Evolutionary conservation across 2,329 filamentous ascomycete genomes (phyloP), one percentile per base, ranked within the genome.

Genomic region (Lachnellula hyalina): DNA sequence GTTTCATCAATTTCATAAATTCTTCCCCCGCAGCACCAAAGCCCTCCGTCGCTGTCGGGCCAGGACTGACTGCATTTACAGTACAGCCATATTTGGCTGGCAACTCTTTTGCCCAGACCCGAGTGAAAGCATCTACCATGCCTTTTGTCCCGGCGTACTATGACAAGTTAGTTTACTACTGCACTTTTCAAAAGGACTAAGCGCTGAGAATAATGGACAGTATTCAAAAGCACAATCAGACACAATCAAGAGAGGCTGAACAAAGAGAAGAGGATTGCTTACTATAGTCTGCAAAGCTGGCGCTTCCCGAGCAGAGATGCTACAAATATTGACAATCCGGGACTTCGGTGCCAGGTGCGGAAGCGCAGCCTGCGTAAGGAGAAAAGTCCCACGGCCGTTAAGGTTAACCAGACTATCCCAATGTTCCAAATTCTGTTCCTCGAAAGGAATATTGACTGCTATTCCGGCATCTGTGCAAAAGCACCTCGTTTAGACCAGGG

Each of bases 71-170:
- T 3, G 71, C 63, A 52, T 77, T 77, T 23, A 77, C 74, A 1
- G 75, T 77, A 59, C 73, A 74, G 4, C 71, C 71, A 58, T 77
- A 77, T 53, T 72, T 72, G 1, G 68, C 72, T 15, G 74, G 73
- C 36, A 77, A 63, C 57, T 77, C 75, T 32, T 55, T 62, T 5
- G 62, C 62, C 72, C 76, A 77, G 41, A 69, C 70, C 23, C 69
- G 65, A 1, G 76, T 78, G 52, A 77, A 76, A 2, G 69, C 70
- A 57, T 78, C 76, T 1, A 76, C 68, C 73, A 77, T 77, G n/a
- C 73, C 74, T 61, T 78, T 78, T 8, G 73, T 76, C 0, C 75
- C 75, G 3, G 74, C 73, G 60, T 78, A 78, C n/a, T 41, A 41
- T 5, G 15, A 11, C 11, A 15, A 2, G 5, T 6, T 15, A 41